Evolutionary conservation across 768 basidiomycete genomes (phyloP).

Genomic region (Suillus placidus): DNA sequence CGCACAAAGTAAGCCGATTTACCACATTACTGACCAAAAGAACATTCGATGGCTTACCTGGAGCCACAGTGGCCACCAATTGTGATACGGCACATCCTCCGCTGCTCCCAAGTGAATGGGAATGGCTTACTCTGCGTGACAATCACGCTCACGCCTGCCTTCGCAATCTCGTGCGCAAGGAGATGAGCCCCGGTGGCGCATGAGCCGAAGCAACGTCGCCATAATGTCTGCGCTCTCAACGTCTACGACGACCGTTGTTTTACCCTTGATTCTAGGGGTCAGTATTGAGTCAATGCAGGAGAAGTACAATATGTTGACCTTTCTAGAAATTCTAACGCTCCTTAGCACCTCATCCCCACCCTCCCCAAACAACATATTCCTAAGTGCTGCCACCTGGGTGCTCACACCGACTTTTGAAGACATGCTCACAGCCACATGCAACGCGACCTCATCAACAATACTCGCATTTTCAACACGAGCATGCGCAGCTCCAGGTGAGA

Average conservation of each 20-base stretch:
- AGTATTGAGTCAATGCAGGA: not conserved
- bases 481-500: conserved; percentile 58
- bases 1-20: not conserved
- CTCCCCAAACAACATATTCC: conserved; percentile 60
- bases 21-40: not conserved
- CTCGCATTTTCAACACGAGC: conserved; percentile 59
- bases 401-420: conserved; percentile 54
- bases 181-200: conserved; percentile 64
- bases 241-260: conserved; percentile 67
- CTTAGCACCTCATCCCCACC: conserved; percentile 41
- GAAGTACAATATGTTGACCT: conserved; percentile 10
- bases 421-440: conserved; percentile 61
- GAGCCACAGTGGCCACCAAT: conserved; percentile 65
- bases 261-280: conserved; percentile 42
- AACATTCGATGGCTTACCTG: conserved; percentile 42
- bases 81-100: conserved; percentile 69
- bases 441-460: conserved; percentile 58
- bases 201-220: conserved; percentile 67
- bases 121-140: conserved; percentile 63
- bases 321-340: conserved; percentile 19
- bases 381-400: conserved; percentile 64
- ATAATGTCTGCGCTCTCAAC: conserved; percentile 75
- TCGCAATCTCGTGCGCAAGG: conserved; percentile 68
- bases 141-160: conserved; percentile 69
- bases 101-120: conserved; percentile 65